Conservation (phyloP, 768 basidiomycete genomes). For the Daedaleopsis nitida region DNA sequence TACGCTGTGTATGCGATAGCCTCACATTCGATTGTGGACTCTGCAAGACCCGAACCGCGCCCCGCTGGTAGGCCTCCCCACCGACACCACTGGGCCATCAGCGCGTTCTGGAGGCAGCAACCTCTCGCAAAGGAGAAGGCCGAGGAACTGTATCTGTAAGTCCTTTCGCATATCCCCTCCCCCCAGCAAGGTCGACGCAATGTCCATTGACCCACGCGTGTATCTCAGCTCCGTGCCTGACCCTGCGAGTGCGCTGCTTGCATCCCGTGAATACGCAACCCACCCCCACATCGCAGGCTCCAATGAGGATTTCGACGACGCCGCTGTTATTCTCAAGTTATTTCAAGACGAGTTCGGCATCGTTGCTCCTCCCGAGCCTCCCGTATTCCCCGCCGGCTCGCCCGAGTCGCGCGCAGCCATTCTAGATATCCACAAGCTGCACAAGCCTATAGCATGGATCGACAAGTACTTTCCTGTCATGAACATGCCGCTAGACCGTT, state of each 20-base stretch:
- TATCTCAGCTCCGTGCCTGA: conserved; percentile 54
- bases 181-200: background rate
- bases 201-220: background rate
- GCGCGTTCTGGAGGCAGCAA: conserved; percentile 1
- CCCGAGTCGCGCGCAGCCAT: conserved; percentile 67
- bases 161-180: background rate
- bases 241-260: conserved; percentile 54
- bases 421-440: conserved; percentile 46
- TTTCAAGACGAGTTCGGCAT: conserved; percentile 70
- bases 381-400: conserved; percentile 77
- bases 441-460: conserved; percentile 71
- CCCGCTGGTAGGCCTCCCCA: background rate
- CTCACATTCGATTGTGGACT: background rate
- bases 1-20: background rate
- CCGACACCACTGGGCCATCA: conserved; percentile 5
- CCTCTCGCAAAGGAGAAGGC: background rate
- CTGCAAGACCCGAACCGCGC: background rate
- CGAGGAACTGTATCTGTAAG: conserved; percentile 16
- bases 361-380: conserved; percentile 43
- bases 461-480: conserved; percentile 88
- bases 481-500: conserved; percentile 73
- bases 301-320: conserved; percentile 55
- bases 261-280: conserved; percentile 58
- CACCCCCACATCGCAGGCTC: conserved; percentile 67
- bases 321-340: conserved; percentile 63